These are phyloP conservation scores for Cordyceps pruinosa DNA, from an alignment of 2,329 filamentous ascomycete genomes.

Conservation along the genomic window DNA sequence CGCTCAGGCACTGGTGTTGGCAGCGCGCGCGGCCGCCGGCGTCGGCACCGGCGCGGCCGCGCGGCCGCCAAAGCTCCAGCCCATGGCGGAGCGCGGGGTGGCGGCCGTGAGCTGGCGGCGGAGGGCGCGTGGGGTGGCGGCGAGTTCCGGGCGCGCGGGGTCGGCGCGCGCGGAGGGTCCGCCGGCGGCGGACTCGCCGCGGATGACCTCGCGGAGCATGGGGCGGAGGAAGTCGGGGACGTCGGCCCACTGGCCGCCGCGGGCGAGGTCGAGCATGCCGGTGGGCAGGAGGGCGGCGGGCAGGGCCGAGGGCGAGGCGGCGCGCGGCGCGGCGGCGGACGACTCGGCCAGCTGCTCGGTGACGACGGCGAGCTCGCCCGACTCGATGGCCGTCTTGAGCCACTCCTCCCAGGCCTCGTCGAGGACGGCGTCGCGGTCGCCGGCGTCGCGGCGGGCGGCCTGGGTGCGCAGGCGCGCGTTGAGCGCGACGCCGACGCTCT, in stretches of 20 bases:
- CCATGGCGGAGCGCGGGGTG: conserved; percentile 4
- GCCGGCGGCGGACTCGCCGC: conserved; percentile 26
- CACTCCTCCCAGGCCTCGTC: conserved; percentile 71
- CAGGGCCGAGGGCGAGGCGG: conserved; percentile 20
- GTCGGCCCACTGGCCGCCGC: conserved; percentile 49
- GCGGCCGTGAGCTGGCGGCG: conserved; percentile 14
- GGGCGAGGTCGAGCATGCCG: conserved; percentile 47
- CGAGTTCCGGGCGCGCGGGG: conserved; percentile 9
- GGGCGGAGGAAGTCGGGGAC: conserved; percentile 50
- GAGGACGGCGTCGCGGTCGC: conserved; percentile 50
- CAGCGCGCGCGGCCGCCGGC: neutral
- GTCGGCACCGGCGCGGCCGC: neutral
- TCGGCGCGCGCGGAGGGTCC: conserved; percentile 8
- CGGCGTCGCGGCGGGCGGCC: conserved; percentile 55
- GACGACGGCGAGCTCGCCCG: conserved; percentile 46
- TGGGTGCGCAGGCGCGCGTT: conserved; percentile 60
- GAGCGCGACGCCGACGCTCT: conserved; percentile 54
- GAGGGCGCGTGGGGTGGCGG: conserved; percentile 11
- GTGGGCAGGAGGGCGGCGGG: conserved; percentile 39
- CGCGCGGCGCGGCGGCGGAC: conserved; percentile 16
- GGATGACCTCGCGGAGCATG: conserved; percentile 42
- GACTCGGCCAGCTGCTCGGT: conserved; percentile 34
- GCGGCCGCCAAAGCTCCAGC: conserved; percentile 3
- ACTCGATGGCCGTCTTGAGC: conserved; percentile 63
- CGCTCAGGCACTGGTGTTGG: conserved; percentile 3